Evolutionary conservation across 495 filamentous ascomycete species (phyloP).

Genomic region (Penicillium psychrofluorescens): DNA sequence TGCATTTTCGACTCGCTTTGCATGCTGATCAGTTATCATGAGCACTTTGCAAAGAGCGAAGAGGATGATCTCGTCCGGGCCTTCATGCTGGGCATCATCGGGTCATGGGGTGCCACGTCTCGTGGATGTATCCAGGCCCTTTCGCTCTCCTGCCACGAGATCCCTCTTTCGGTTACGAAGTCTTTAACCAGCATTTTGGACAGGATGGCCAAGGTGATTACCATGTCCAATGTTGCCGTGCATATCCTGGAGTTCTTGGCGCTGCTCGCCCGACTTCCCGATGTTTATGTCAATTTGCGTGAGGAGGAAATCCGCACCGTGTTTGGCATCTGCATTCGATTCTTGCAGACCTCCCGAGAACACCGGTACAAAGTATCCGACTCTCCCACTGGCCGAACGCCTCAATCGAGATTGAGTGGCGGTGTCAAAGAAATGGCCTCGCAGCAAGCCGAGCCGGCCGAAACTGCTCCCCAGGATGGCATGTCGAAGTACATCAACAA

Average conservation of each 20-base stretch:
- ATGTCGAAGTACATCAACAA: slow-evolving; percentile 79
- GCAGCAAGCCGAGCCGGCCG: slow-evolving; percentile 20
- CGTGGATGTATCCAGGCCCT: slow-evolving; percentile 92
- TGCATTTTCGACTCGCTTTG: slow-evolving; percentile 80
- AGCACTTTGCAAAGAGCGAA: slow-evolving; percentile 74
- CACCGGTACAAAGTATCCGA: slow-evolving; percentile 35
- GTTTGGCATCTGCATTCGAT: slow-evolving; percentile 90
- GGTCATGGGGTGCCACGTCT: slow-evolving; percentile 76
- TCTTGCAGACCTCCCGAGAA: slow-evolving; percentile 69
- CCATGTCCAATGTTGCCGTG: slow-evolving; percentile 79
- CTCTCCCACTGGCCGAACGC: slow-evolving; percentile 19
- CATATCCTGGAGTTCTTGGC: slow-evolving; percentile 92
- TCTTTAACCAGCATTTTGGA: slow-evolving; percentile 74
- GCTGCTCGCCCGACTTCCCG: slow-evolving; percentile 74
- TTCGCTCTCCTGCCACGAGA: slow-evolving; percentile 87
- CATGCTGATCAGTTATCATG: slow-evolving; percentile 81
- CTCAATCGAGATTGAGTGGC: slow-evolving; percentile 33
- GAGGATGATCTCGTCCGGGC: slow-evolving; percentile 81
- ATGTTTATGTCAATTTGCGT: slow-evolving; percentile 78
- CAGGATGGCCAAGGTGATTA: slow-evolving; percentile 92
- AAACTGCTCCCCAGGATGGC: slow-evolving; percentile 28
- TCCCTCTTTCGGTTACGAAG: slow-evolving; percentile 75
- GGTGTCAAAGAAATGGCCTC: slow-evolving; percentile 33
- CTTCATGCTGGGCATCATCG: slow-evolving; percentile 72
- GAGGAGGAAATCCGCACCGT: slow-evolving; percentile 86